Evolutionary conservation across 768 basidiomycete genomes (phyloP), one percentile per base, ranked within the genome.

Genomic region (Rhodotorula paludigena): DNA sequence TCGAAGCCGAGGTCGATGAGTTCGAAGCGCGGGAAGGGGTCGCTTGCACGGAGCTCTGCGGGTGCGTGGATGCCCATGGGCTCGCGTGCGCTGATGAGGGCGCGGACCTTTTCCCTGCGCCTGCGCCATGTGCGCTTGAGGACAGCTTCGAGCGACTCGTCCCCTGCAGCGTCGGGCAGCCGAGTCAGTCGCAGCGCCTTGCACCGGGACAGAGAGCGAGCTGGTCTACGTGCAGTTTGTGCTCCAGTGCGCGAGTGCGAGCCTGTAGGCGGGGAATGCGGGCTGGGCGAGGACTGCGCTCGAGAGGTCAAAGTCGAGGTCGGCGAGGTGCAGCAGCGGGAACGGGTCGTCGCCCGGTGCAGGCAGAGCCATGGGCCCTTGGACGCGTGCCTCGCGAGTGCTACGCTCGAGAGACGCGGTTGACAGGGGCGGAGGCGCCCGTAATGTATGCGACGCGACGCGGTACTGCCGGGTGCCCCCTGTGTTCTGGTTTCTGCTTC

Each of bases 1-100:
- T 52, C 49, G 28, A 64, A 64, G 18, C 5, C 52, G 33, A 68
- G 66, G 33, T 30, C 30, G 5, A 57, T 32, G 30, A 63, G 56
- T 25, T 68, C 60, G 41, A 68, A 42, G 15, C 57, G 49, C 21
- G 66, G 66, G 57, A 68, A 68, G 9, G 52, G 66, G 25, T 68
- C 66, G 12, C 25, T 25, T 14, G 28, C 0, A 14, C 45, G 63
- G 20, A 42, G 56, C 15, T 41, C 28, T 2, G 21, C 16, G 2
- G 48, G 25, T 14, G 47, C 48, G 23, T 23, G 20, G 12, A 57
- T 36, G 21, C 63, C 56, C 55, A 44, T 57, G n/a, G 63, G 63
- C 7, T 45, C 56, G 18, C 35, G 42, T 2, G 55, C 35, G 32
- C 36, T 57, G 38, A 64, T 64, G 28, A 52, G 63, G 0, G 56